Evolutionary conservation across 495 filamentous ascomycete species (phyloP).

Genomic region (Neurospora sp.): DNA sequence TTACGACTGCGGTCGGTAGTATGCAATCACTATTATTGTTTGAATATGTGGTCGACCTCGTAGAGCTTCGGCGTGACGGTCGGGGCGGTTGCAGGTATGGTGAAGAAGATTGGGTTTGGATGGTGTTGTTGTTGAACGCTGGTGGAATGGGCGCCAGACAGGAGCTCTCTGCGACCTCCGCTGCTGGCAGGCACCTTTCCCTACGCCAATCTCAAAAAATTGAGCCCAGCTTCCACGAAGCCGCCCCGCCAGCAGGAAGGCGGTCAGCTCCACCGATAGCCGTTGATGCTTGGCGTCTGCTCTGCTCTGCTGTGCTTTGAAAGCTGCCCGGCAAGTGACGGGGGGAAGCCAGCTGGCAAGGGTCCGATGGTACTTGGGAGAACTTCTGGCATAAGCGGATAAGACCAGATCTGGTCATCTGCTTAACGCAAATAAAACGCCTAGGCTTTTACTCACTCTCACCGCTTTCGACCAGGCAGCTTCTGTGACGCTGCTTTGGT

Average conservation of each 20-base stretch:
- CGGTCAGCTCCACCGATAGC: neutral
- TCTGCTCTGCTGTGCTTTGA: neutral
- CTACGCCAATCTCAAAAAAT: conserved; percentile 23
- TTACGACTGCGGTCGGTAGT: neutral
- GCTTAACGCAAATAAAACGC: neutral
- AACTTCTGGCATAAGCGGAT: neutral
- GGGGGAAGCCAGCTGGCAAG: neutral
- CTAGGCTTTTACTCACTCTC: neutral
- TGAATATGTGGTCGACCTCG: neutral
- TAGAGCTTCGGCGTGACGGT: conserved; percentile 1
- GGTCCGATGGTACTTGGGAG: neutral
- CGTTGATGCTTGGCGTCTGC: neutral
- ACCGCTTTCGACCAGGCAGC: neutral
- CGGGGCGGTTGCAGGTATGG: conserved; percentile 1
- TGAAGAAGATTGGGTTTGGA: neutral
- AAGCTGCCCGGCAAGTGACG: neutral
- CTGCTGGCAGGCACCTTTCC: conserved; percentile 15
- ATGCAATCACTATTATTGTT: neutral
- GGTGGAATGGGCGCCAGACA: neutral
- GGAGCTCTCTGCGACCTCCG: conserved; percentile 4
- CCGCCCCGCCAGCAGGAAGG: conserved; percentile 4
- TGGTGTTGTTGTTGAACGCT: conserved; percentile 1
- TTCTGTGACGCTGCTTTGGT: neutral
- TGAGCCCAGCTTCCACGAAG: conserved; percentile 8
- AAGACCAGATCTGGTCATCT: neutral